Base-by-base conservation (phyloP, 2,329 filamentous ascomycete genomes). In the Monilinia aucupariae region DNA sequence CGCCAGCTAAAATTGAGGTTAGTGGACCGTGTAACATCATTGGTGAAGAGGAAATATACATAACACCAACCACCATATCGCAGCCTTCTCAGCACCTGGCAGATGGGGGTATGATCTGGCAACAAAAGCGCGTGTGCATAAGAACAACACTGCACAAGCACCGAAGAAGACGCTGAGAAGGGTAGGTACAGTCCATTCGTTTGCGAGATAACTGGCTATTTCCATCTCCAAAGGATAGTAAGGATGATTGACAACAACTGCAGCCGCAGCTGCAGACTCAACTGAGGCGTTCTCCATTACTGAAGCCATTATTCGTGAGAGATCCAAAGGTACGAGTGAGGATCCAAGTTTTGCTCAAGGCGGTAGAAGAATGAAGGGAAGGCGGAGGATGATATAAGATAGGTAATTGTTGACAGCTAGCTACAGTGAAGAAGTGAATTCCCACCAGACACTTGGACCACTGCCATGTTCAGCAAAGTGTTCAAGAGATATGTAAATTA, bases 61-160 rank as follows among this genome's bases (percentile, higher is more conserved):
- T 17, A 93, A 79, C 27, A 87, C 81, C 74, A 92, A 92, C 90
- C 90, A 93, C 75, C 91, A 75, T 27, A 88, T 82, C 5, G 82
- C 82, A 15, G 81, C 68, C 52, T 85, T 78, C 67, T 91, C 88
- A 32, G 73, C 73, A 9, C 69, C 74, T 41, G 78, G 76, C 59
- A 91, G 72, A 12, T 74, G 77, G 2, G 85, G 83, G 22, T 83
- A 79, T 48, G 79, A 71, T 64, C 75, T 76, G 67, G 81, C 83
- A 64, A 84, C 78, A 43, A 85, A 67, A 10, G 80, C 64, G 62
- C 82, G 82, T 4, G 86, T 85, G 9, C 78, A 70, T 30, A 79
- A 75, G 64, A 92, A 82, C 65, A 91, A 81, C 45, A 75, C 75
- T 0, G 77, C 74, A 70, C 83, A 85, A 27, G 81, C 82, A 6